Evolutionary conservation across 169 alveolate genomes (phyloP).

Genomic region (Plasmodium coatneyi): DNA sequence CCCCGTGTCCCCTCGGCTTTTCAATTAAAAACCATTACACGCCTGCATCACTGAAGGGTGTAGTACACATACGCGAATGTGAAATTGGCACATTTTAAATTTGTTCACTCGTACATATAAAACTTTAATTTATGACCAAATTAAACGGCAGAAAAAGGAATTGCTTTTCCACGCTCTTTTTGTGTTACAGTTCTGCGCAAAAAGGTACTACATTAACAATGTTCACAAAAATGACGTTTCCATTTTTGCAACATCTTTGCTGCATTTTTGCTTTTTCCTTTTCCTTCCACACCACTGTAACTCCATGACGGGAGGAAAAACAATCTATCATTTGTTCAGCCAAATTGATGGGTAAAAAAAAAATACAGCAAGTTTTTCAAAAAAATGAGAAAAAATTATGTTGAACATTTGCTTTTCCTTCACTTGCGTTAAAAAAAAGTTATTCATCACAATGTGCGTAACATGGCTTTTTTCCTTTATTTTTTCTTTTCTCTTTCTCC

Average conservation of each 20-base stretch:
- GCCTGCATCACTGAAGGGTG: slow-evolving; percentile 1
- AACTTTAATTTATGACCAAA: background rate
- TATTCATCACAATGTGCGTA: background rate
- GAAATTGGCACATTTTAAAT: background rate
- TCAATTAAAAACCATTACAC: background rate
- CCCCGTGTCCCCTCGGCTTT: background rate
- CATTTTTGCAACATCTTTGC: background rate
- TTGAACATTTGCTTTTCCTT: background rate
- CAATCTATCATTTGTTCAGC: background rate
- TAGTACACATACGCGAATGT: slow-evolving; percentile 1
- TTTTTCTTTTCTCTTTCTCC: background rate
- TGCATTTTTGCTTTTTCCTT: background rate
- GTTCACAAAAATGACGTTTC: background rate
- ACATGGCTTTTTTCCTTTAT: background rate
- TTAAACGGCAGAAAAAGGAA: background rate
- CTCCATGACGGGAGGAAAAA: background rate
- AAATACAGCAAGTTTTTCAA: background rate
- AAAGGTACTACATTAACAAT: background rate
- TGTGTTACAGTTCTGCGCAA: background rate
- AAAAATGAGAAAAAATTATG: background rate
- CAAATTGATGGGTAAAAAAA: background rate
- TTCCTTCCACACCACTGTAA: background rate
- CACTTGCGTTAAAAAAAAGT: background rate
- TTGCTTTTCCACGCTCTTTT: background rate
- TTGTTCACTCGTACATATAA: background rate